Percentiles rank a stretch among this genome's conserved stretches.
phyloP scores from a whole-genome alignment of 371 early-diverging fungal genomes.

The Scutellospora calospora region DNA sequence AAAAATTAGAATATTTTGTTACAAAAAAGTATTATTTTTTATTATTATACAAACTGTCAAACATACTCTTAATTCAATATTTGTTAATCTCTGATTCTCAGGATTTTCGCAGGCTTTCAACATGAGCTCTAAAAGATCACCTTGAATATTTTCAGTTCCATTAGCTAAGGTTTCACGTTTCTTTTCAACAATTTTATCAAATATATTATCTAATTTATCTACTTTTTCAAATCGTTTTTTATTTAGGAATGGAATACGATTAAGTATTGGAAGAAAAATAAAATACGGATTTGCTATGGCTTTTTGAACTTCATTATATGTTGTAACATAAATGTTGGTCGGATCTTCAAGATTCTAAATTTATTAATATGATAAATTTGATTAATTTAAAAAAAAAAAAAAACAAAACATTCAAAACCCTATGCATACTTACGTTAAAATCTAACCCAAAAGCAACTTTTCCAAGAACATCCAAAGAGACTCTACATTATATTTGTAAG shows the following conservation, averaged over 20 bases:
- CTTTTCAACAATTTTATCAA: background rate
- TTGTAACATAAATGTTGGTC: background rate
- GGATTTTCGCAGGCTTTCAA: background rate
- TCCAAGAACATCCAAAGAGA: slow-evolving; percentile 3
- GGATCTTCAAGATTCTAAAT: slow-evolving; percentile 15
- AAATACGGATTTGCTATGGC: background rate
- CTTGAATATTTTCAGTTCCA: background rate
- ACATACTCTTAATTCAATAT: background rate
- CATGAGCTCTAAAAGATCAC: background rate
- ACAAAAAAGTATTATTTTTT: background rate
- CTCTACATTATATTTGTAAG: background rate
- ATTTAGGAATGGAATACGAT: background rate
- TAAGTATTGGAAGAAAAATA: background rate
- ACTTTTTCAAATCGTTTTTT: background rate
- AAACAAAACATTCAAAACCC: no score
- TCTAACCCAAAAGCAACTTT: slow-evolving; percentile 11
- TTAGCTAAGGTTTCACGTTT: background rate
- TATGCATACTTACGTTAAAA: slow-evolving; percentile 1
- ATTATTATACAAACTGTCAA: background rate
- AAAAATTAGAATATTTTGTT: background rate
- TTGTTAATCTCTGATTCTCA: background rate
- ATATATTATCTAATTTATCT: background rate
- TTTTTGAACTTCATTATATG: background rate
- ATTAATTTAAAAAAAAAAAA: no score
- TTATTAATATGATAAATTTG: background rate